Conservation (phyloP, 1,284 basidiomycete genomes). For the Trichosporon coremiiforme region DNA sequence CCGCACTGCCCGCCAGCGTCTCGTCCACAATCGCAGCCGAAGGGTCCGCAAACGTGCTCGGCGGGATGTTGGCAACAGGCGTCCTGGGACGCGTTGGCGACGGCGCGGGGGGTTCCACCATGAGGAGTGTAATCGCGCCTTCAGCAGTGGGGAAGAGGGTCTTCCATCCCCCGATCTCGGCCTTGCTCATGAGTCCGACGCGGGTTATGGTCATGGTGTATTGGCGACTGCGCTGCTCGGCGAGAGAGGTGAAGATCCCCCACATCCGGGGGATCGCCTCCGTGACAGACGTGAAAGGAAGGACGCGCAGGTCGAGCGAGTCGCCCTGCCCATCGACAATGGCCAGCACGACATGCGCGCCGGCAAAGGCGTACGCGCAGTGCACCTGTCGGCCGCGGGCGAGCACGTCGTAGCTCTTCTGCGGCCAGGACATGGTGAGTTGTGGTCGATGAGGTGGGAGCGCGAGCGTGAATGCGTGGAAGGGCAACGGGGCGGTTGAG, state of each 20-base stretch:
- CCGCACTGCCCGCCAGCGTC: conserved; percentile 31
- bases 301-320: conserved; percentile 32
- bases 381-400: conserved; percentile 43
- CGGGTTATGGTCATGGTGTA: conserved; percentile 39
- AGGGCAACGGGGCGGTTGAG: conserved; percentile 30
- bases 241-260: conserved; percentile 59
- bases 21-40: conserved; percentile 43
- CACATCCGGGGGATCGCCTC: conserved; percentile 28
- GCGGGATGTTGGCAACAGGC: conserved; percentile 36
- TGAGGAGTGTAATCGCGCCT: conserved; percentile 33
- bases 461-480: conserved; percentile 45
- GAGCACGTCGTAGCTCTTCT: conserved; percentile 47
- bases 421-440: conserved; percentile 46
- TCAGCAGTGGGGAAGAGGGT: conserved; percentile 18
- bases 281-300: background rate
- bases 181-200: conserved; percentile 31
- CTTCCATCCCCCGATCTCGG: conserved; percentile 43
- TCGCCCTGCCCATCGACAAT: conserved; percentile 45
- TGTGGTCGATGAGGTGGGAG: conserved; percentile 33
- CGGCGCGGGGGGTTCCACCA: conserved; percentile 26
- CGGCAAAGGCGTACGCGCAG: conserved; percentile 34
- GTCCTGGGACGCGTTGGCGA: conserved; percentile 17
- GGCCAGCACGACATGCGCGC: conserved; percentile 33
- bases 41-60: conserved; percentile 37
- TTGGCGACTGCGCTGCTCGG: conserved; percentile 54